Conservation (phyloP, 805 yeast species). For the Candida boleticola region DNA sequence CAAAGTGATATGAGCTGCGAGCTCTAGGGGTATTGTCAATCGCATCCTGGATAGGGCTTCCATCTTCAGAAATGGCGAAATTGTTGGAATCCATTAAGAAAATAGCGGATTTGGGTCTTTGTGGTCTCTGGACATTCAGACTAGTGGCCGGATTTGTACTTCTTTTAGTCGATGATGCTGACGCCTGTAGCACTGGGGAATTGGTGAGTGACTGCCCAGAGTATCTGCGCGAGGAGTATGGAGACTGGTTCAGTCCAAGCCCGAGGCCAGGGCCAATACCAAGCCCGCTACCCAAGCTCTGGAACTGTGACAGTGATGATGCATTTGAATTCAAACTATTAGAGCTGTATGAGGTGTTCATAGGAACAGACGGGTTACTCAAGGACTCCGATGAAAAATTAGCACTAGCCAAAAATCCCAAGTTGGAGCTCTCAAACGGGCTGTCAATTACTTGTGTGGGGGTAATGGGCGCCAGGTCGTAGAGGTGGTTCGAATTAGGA, state of each 20-base stretch:
- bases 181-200: slow-evolving; percentile 13
- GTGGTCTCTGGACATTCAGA: slow-evolving; percentile 12
- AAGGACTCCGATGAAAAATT: slow-evolving; percentile 39
- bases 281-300: slow-evolving; percentile 6
- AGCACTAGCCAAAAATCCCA: slow-evolving; percentile 33
- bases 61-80: slow-evolving; percentile 29
- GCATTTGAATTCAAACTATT: no score
- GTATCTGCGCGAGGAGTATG: slow-evolving; percentile 13
- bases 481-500: background rate
- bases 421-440: slow-evolving; percentile 13
- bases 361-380: no score
- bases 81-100: slow-evolving; percentile 27
- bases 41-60: slow-evolving; percentile 14
- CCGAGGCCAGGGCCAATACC: background rate
- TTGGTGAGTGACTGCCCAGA: slow-evolving; percentile 19
- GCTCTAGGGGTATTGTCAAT: slow-evolving; percentile 17
- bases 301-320: no score
- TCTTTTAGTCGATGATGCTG: background rate
- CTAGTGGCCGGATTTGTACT: slow-evolving; percentile 6
- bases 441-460: slow-evolving; percentile 1
- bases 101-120: slow-evolving; percentile 37
- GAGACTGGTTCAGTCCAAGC: background rate
- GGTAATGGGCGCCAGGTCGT: slow-evolving; percentile 5
- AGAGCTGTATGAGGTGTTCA: no score
- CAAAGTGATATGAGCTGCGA: slow-evolving; percentile 19